Conservation (phyloP, 805 yeast genomes). For the Yarrowia alimentaria region DNA sequence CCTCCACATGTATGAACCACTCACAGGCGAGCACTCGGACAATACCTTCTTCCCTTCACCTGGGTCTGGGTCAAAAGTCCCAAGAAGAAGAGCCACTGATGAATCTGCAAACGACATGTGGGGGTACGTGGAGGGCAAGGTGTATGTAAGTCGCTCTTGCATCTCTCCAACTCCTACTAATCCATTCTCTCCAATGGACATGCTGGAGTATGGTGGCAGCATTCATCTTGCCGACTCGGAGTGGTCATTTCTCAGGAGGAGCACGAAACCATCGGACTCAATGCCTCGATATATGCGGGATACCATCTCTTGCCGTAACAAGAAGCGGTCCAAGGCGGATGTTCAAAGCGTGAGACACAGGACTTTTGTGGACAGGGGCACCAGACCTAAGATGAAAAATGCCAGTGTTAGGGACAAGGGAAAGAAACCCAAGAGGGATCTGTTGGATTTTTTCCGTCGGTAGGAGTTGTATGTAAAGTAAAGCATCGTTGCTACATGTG, state of each 20-base stretch:
- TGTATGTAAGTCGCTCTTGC: too few relatives aligned
- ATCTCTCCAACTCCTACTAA: neutral
- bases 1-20: conserved; percentile 4
- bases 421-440: conserved; percentile 1
- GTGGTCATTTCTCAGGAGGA: too few relatives aligned
- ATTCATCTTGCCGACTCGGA: conserved; percentile 4
- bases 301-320: conserved; percentile 7
- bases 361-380: conserved; percentile 13
- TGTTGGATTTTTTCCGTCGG: conserved; percentile 17
- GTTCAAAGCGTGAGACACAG: conserved; percentile 18
- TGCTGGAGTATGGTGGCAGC: conserved; percentile 20
- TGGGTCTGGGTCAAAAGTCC: conserved; percentile 14
- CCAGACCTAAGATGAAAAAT: too few relatives aligned
- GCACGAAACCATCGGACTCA: too few relatives aligned
- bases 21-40: conserved; percentile 18
- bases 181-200: conserved; percentile 6
- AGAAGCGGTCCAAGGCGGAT: conserved; percentile 8
- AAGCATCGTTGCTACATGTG: too few relatives aligned
- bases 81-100: neutral
- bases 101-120: neutral
- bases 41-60: conserved; percentile 17
- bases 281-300: conserved; percentile 23
- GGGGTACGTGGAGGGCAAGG: too few relatives aligned
- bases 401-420: neutral
- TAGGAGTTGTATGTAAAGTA: neutral